phyloP scores from a whole-genome alignment of 441 rosid genomes.

The Euphorbia schlechtendalii region DNA sequence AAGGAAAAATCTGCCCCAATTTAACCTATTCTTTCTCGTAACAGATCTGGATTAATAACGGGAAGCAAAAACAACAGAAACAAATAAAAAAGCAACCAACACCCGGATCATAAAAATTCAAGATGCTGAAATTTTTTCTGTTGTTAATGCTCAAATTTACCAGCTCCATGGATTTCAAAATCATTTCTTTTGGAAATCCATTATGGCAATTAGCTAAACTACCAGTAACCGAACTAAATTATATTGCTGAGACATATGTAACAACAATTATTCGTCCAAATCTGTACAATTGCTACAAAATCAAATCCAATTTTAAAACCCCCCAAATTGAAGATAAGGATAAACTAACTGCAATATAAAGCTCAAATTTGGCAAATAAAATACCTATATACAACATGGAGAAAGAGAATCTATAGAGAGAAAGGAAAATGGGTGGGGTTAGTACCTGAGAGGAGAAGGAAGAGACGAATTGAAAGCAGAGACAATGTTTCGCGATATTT shows the following conservation, averaged over 20 bases:
- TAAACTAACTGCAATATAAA: slow-evolving; percentile 2
- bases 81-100: slow-evolving; percentile 10
- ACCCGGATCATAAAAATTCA: slow-evolving; percentile 35
- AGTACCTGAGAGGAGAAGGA: slow-evolving; percentile 28
- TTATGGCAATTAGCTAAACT: background rate
- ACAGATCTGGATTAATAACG: slow-evolving; percentile 31
- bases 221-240: background rate
- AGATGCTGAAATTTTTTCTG: slow-evolving; percentile 9
- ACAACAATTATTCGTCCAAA: slow-evolving; percentile 8
- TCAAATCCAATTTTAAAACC: background rate
- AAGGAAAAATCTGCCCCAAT: background rate
- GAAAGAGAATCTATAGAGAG: background rate
- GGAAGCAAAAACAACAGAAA: slow-evolving; percentile 22
- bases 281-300: background rate
- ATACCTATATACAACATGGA: slow-evolving; percentile 7
- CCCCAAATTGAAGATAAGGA: background rate
- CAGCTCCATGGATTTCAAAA: background rate
- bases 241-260: background rate
- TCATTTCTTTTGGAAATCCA: slow-evolving; percentile 3
- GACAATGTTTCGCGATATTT: slow-evolving; percentile 15
- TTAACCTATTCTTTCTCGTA: slow-evolving; percentile 23
- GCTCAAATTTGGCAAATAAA: background rate
- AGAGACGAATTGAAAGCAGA: slow-evolving; percentile 15
- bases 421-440: slow-evolving; percentile 4
- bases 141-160: background rate